Conservation (phyloP, 805 yeast genomes). For the Wickerhamiella lipophila region DNA sequence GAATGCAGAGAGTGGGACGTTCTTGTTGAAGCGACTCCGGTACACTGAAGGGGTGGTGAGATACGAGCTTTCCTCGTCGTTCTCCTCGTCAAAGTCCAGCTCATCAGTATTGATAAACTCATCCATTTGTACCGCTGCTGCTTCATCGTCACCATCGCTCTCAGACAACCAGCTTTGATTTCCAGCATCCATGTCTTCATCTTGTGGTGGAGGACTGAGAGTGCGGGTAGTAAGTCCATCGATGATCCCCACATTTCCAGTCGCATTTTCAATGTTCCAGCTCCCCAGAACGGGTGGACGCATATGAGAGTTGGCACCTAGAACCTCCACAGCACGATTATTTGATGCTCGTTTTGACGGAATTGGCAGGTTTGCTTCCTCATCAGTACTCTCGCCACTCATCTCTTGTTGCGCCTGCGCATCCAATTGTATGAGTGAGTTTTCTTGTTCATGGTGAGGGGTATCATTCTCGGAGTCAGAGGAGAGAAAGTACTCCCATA, state of each 20-base stretch:
- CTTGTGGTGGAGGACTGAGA: slow-evolving; percentile 36
- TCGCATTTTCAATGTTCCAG: slow-evolving; percentile 60
- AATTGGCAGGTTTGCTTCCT: slow-evolving; percentile 71
- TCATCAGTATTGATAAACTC: slow-evolving; percentile 83
- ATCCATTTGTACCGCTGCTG: slow-evolving; percentile 40
- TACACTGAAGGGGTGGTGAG: slow-evolving; percentile 24
- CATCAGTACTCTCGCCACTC: slow-evolving; percentile 83
- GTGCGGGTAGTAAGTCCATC: slow-evolving; percentile 90
- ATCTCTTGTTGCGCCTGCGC: slow-evolving; percentile 15
- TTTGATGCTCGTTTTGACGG: slow-evolving; percentile 52
- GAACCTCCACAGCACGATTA: slow-evolving; percentile 76
- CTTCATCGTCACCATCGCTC: slow-evolving; percentile 31
- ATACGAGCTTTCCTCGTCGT: slow-evolving; percentile 22
- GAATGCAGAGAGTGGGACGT: slow-evolving; percentile 79
- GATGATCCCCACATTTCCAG: slow-evolving; percentile 80
- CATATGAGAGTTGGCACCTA: slow-evolving; percentile 74
- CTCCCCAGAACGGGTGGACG: slow-evolving; percentile 89
- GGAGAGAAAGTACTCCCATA: slow-evolving; percentile 63
- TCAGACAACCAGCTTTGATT: slow-evolving; percentile 23
- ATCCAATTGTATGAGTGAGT: slow-evolving; percentile 21
- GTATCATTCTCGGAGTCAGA: slow-evolving; percentile 29
- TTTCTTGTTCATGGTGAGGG: slow-evolving; percentile 25
- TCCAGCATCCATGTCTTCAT: slow-evolving; percentile 5
- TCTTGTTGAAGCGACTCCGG: slow-evolving; percentile 28
- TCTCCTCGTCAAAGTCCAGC: slow-evolving; percentile 43